Conservation (phyloP, 1,284 basidiomycete species). For the Apiotrichum veenhuisii region DNA sequence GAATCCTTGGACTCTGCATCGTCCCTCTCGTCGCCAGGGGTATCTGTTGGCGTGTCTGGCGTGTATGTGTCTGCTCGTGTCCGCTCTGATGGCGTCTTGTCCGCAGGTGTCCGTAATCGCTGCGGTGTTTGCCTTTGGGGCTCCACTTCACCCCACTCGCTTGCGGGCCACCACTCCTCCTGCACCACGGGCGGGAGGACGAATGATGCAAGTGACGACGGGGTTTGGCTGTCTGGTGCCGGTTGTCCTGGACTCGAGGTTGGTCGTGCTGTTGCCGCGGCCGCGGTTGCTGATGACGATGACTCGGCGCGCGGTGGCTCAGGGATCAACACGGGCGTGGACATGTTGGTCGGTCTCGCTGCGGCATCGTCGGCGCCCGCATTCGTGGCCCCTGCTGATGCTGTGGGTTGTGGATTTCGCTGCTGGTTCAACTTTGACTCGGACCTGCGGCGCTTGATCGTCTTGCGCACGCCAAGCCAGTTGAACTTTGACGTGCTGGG, state of each 20-base stretch:
- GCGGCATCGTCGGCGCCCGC: neutral
- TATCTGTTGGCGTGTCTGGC: neutral
- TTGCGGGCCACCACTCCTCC: slow-evolving; percentile 13
- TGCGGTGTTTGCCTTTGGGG: neutral
- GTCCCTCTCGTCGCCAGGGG: too few relatives aligned
- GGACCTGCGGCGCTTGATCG: slow-evolving; percentile 31
- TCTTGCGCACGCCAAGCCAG: slow-evolving; percentile 43
- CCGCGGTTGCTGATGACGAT: neutral
- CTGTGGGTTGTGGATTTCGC: too few relatives aligned
- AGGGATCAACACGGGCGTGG: slow-evolving; percentile 6
- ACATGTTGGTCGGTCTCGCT: neutral
- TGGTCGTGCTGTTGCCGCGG: neutral
- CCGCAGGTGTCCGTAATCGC: neutral
- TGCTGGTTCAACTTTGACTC: slow-evolving; percentile 24
- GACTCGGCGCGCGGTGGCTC: neutral
- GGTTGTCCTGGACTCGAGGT: neutral
- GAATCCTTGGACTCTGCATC: neutral
- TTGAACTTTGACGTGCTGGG: slow-evolving; percentile 25
- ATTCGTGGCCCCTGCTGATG: too few relatives aligned
- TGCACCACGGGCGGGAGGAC: slow-evolving; percentile 16
- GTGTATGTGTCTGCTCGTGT: neutral
- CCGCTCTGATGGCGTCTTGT: neutral
- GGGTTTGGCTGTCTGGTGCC: neutral
- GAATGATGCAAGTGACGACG: slow-evolving; percentile 2
- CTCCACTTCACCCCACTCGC: slow-evolving; percentile 10